These are phyloP conservation scores for Telopea speciosissima DNA, from an alignment of 177 flowering plant species.

Conservation along the genomic window DNA sequence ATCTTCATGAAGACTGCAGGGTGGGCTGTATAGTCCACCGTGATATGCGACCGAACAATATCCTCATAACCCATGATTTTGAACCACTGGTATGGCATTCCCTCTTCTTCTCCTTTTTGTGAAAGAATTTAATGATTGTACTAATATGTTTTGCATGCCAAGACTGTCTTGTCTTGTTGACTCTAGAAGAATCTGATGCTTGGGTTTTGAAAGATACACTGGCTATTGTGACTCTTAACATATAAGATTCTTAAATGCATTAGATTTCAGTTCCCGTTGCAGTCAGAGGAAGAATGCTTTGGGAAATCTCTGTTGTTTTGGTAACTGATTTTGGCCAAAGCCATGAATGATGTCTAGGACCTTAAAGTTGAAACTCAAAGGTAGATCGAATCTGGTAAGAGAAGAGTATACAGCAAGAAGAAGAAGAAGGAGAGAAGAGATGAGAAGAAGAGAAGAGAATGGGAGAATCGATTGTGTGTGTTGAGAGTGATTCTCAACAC, in stretches of 20 bases:
- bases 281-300: neutral
- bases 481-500: no score
- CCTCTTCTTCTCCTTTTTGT: neutral
- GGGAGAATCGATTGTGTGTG: no score
- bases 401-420: no score
- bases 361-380: no score
- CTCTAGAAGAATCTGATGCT: neutral
- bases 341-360: no score
- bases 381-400: no score
- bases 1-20: constrained; percentile 96
- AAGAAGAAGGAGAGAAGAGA: no score
- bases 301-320: neutral
- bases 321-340: neutral
- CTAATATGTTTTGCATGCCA: neutral
- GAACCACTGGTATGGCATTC: constrained; percentile 63
- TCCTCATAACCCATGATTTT: constrained; percentile 92
- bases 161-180: neutral
- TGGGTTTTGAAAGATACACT: neutral
- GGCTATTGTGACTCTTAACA: neutral
- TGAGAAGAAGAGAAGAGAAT: no score
- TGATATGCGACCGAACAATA: constrained; percentile 94
- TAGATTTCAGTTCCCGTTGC: neutral
- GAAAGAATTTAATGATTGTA: neutral
- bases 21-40: constrained; percentile 97
- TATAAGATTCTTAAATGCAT: neutral